Evolutionary conservation across 495 filamentous ascomycete species (phyloP).

Genomic region (Penicillium lagena): DNA sequence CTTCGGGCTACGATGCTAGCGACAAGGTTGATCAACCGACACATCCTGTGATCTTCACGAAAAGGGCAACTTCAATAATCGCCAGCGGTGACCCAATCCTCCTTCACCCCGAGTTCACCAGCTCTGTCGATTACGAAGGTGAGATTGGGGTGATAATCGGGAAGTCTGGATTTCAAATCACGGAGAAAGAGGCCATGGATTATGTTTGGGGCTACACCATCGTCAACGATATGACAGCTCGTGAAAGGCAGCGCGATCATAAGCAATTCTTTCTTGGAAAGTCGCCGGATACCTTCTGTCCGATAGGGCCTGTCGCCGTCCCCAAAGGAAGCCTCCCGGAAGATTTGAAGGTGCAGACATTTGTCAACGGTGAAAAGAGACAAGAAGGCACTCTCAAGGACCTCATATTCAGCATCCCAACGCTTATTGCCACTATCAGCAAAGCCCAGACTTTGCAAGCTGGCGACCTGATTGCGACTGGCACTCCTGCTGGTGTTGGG

Average conservation of each 20-base stretch:
- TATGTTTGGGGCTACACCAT: constrained; percentile 54
- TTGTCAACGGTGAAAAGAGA: constrained; percentile 56
- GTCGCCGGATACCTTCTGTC: constrained; percentile 49
- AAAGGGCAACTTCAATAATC: constrained; percentile 48
- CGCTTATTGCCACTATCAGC: constrained; percentile 59
- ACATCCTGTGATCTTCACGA: constrained; percentile 48
- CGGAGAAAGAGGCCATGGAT: constrained; percentile 38
- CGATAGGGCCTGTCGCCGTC: constrained; percentile 49
- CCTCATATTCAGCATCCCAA: constrained; percentile 63
- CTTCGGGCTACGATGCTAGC: constrained; percentile 43
- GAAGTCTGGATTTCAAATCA: constrained; percentile 39
- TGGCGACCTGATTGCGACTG: constrained; percentile 70
- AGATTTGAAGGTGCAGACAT: constrained; percentile 49
- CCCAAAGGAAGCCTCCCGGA: constrained; percentile 46
- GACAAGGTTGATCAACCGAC: constrained; percentile 35
- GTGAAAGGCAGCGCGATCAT: constrained; percentile 50
- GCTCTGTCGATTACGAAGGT: constrained; percentile 49
- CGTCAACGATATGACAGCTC: constrained; percentile 49
- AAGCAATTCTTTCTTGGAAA: constrained; percentile 55
- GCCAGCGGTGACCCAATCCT: constrained; percentile 39
- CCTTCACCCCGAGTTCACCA: constrained; percentile 42
- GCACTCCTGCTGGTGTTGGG: constrained; percentile 55
- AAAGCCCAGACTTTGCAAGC: constrained; percentile 61
- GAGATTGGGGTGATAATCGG: constrained; percentile 53
- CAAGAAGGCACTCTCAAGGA: constrained; percentile 61